Conservation (phyloP, 768 basidiomycete species). For the Amanita rubescens region DNA sequence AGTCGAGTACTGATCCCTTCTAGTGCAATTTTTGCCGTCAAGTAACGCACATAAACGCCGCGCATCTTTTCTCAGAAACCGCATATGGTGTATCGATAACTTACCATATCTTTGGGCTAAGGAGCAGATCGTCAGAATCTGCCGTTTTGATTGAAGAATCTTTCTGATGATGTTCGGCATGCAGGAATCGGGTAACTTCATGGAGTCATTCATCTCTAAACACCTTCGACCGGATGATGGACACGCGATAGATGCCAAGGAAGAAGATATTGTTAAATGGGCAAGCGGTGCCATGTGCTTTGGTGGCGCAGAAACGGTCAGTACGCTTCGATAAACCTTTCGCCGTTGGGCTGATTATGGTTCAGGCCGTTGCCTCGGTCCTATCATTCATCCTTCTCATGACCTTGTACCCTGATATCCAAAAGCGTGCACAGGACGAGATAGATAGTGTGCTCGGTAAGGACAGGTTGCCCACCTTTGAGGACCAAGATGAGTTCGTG, state of each 20-base stretch:
- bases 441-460: too few relatives aligned
- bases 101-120: slow-evolving; percentile 27
- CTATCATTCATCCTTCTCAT: slow-evolving; percentile 31
- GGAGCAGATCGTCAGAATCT: slow-evolving; percentile 19
- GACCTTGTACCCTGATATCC: slow-evolving; percentile 28
- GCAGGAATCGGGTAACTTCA: background rate
- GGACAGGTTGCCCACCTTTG: too few relatives aligned
- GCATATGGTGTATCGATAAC: slow-evolving; percentile 15
- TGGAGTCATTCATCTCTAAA: slow-evolving; percentile 4
- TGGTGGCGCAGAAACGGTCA: slow-evolving; percentile 34
- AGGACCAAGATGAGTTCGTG: too few relatives aligned
- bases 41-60: slow-evolving; percentile 31
- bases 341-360: background rate
- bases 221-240: slow-evolving; percentile 15
- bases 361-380: slow-evolving; percentile 27
- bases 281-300: slow-evolving; percentile 22
- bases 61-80: slow-evolving; percentile 13
- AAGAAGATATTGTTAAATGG: slow-evolving; percentile 22
- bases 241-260: slow-evolving; percentile 14
- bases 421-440: too few relatives aligned
- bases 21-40: slow-evolving; percentile 31
- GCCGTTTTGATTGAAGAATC: background rate
- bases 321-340: background rate
- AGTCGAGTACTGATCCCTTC: background rate
- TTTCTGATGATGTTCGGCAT: background rate